Base-by-base conservation (phyloP, 1,139 yeast species). In the Hyphopichia khmerensis region DNA sequence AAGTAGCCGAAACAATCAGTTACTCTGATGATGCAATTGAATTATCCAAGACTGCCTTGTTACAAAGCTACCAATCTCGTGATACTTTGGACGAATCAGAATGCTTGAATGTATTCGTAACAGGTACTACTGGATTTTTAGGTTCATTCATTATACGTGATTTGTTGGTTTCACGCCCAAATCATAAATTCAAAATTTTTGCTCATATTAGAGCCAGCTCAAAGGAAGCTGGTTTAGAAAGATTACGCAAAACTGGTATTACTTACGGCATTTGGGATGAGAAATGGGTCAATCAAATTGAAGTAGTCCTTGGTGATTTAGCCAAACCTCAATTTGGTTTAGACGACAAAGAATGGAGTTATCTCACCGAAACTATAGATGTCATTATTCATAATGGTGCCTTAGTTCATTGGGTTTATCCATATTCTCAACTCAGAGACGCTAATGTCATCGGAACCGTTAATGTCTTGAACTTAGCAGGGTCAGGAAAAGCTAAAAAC, bases 401-500 rank as follows among this genome's bases (percentile, higher is more conserved):
- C 4, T 75, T 91, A 48, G 99, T 95, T 35, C 99, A 95, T 65
- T 95, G 99, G 99, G 96, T 91, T 3, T 93, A 87, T 62, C 99
- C 98, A 35, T 95, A 95, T 65, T 70, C 86, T 40, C 88, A 87
- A 55, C 74, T 95, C 53, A 81, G 98, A 55, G 96, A 89, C 48
- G 95, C 99, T 33, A 95, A 95, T 60, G 99, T 95, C 31, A 69
- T 91, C 48, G 84, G 96, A 40, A 87, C 98, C 0, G 69, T 91
- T 48, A 87, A 91, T 55, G 90, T 90, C 10, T 71, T 95, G 79
- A 84, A 83, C 56, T 66, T 95, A 58, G 88, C 96, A 55, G 78
- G 75, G 4, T 66, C 78, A 19, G 97, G 98, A 36, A 90, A 87
- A 62, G 79, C 97, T 35, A 95, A 95, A 64, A 75, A 72, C 62